Percentiles rank a stretch among this genome's conserved stretches.
Conservation (phyloP, 306 rosid species). For the Cyclanthera cordifolia region DNA sequence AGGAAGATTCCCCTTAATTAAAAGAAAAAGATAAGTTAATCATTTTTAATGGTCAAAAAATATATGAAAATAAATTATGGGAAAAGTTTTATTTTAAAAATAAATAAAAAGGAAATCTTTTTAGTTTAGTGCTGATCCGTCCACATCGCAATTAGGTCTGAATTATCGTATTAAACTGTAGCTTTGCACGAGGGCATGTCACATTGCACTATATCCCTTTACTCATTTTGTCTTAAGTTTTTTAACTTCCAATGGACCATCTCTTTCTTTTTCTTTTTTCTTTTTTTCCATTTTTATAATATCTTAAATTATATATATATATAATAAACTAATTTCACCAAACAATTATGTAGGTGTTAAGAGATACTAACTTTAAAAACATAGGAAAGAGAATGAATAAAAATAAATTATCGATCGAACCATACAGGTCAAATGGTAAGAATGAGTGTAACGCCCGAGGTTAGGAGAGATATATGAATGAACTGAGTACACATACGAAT, state of each 20-base stretch:
- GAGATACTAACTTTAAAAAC: too few species aligned
- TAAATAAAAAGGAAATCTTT: too few species aligned
- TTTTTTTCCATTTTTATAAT: not conserved
- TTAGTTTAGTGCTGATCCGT: not conserved
- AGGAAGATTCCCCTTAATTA: conserved; percentile 3
- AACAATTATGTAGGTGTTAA: too few species aligned
- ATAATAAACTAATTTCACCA: not conserved
- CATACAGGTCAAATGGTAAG: too few species aligned
- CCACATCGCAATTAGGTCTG: conserved; percentile 6
- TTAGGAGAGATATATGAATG: too few species aligned
- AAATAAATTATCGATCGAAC: too few species aligned
- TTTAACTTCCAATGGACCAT: not conserved
- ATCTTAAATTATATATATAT: not conserved
- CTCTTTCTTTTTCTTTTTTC: not conserved
- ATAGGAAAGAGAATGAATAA: too few species aligned
- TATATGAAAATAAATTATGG: not conserved
- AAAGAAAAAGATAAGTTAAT: not conserved
- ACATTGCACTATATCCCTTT: not conserved
- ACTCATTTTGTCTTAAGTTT: conserved; percentile 8
- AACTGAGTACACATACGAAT: too few species aligned
- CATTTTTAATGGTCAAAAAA: not conserved
- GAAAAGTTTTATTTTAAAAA: too few species aligned
- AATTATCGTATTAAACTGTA: not conserved
- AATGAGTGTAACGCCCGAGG: too few species aligned
- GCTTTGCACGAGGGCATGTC: conserved; percentile 10